Conservation (phyloP, 1,284 basidiomycete species). For the Malassezia slooffiae region DNA sequence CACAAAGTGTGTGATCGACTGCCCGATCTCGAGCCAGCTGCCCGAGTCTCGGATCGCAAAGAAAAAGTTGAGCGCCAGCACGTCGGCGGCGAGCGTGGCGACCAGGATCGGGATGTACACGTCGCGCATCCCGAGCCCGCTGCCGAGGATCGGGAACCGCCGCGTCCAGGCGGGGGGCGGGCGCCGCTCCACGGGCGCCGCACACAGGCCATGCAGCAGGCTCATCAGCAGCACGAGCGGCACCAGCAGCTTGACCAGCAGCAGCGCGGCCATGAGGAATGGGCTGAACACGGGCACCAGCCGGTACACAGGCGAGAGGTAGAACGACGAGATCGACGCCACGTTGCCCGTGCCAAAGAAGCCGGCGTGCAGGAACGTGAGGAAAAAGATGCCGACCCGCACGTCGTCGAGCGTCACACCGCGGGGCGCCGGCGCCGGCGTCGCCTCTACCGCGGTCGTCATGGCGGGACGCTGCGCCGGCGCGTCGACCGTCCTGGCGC, state of each 20-base stretch:
- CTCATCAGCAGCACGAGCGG: conserved; percentile 60
- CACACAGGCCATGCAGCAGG: conserved; percentile 47
- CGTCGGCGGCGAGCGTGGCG: conserved; percentile 33
- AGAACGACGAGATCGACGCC: conserved; percentile 78
- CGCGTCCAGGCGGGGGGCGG: conserved; percentile 5
- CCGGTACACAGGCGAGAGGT: conserved; percentile 77
- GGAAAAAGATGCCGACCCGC: conserved; percentile 66
- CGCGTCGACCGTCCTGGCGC: no score
- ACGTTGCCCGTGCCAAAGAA: conserved; percentile 74
- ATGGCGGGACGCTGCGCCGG: conserved; percentile 12
- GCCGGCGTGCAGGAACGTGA: conserved; percentile 75
- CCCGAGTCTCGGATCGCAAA: conserved; percentile 70
- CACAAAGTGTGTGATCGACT: conserved; percentile 76
- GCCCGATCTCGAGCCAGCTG: conserved; percentile 82
- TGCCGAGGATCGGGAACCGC: background rate
- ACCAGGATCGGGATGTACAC: conserved; percentile 24
- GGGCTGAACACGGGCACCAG: conserved; percentile 76
- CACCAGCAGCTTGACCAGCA: conserved; percentile 54
- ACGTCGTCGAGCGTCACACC: conserved; percentile 57
- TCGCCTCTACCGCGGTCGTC: background rate
- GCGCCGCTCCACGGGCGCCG: conserved; percentile 2
- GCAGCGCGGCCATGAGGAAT: conserved; percentile 60
- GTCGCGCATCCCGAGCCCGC: conserved; percentile 27
- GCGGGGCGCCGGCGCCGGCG: conserved; percentile 3
- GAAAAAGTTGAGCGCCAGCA: conserved; percentile 64